phyloP scores from a whole-genome alignment of 208 protist species.

The Histomonas meleagridis region DNA sequence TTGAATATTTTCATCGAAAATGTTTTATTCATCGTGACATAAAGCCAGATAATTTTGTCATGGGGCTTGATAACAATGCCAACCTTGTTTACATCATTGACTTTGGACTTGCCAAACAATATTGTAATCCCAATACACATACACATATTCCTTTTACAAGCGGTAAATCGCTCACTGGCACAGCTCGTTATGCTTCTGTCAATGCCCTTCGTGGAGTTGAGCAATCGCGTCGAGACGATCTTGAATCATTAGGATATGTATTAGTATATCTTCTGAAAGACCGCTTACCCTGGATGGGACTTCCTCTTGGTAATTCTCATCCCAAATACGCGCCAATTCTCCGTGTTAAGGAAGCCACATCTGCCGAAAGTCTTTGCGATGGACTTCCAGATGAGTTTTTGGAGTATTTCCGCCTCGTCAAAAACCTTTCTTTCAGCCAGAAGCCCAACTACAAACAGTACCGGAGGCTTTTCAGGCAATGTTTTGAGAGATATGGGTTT shows the following conservation, averaged over 20 bases:
- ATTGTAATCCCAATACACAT: conserved; percentile 84
- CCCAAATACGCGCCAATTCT: too few species aligned
- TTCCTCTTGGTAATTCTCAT: too few species aligned
- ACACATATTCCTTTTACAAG: conserved; percentile 96
- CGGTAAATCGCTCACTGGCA: conserved; percentile 95
- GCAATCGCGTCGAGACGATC: conserved; percentile 53
- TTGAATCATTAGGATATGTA: not conserved
- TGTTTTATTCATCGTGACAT: conserved; percentile 89
- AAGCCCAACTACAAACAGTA: too few species aligned
- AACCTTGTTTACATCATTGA: conserved; percentile 46
- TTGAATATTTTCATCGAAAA: conserved; percentile 87
- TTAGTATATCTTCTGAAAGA: not conserved
- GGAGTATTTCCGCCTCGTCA: too few species aligned
- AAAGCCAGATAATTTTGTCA: conserved; percentile 95
- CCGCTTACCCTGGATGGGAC: not conserved
- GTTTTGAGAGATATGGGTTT: not conserved
- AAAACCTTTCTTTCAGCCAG: too few species aligned
- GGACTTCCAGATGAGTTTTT: too few species aligned
- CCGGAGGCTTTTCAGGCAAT: not conserved
- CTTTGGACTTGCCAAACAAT: conserved; percentile 87
- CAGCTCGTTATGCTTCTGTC: conserved; percentile 92
- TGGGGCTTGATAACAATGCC: conserved; percentile 68
- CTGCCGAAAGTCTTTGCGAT: too few species aligned
- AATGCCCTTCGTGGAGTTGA: conserved; percentile 97
- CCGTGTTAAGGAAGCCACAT: too few species aligned